These are phyloP conservation scores for Akebia trifoliata DNA, from an alignment of 164 flowering plant species.

Conservation along the genomic window DNA sequence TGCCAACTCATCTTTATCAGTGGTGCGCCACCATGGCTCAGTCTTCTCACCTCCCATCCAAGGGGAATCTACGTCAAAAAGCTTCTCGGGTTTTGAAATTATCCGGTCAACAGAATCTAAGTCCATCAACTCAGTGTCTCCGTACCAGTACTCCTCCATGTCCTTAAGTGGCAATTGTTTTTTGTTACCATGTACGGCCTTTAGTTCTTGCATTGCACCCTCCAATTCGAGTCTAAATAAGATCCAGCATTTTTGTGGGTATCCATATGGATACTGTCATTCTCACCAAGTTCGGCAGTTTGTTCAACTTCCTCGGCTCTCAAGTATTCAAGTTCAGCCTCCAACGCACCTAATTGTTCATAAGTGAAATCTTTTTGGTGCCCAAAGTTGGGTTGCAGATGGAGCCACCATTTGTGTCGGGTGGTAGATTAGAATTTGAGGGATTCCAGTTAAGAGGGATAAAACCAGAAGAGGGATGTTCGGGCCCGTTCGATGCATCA, in stretches of 20 bases:
- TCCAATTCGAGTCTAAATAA: no score
- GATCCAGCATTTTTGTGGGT: no score
- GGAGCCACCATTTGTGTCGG: slow-evolving; percentile 50
- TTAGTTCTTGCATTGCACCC: no score
- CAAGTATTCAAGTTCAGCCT: slow-evolving; percentile 28
- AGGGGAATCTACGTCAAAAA: slow-evolving; percentile 27
- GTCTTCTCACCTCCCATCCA: slow-evolving; percentile 37
- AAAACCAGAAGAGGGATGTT: slow-evolving; percentile 18
- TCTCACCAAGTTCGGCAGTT: slow-evolving; percentile 12
- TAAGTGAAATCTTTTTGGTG: slow-evolving; percentile 26
- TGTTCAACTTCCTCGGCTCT: slow-evolving; percentile 14
- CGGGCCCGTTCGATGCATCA: slow-evolving; percentile 20
- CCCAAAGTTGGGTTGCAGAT: slow-evolving; percentile 32
- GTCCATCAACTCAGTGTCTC: slow-evolving; percentile 21
- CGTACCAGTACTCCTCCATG: no score
- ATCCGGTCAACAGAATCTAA: slow-evolving; percentile 21
- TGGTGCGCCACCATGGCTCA: slow-evolving; percentile 49
- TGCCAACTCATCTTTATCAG: slow-evolving; percentile 47
- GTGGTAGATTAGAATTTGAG: slow-evolving; percentile 22
- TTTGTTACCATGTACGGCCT: no score
- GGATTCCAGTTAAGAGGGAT: slow-evolving; percentile 29
- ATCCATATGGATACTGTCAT: no score
- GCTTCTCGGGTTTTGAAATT: slow-evolving; percentile 20
- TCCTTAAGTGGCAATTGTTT: no score
- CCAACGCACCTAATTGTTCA: slow-evolving; percentile 32